These are phyloP conservation scores for Colletotrichum kahawae DNA, from an alignment of 2,329 filamentous ascomycete genomes.

Conservation along the genomic window DNA sequence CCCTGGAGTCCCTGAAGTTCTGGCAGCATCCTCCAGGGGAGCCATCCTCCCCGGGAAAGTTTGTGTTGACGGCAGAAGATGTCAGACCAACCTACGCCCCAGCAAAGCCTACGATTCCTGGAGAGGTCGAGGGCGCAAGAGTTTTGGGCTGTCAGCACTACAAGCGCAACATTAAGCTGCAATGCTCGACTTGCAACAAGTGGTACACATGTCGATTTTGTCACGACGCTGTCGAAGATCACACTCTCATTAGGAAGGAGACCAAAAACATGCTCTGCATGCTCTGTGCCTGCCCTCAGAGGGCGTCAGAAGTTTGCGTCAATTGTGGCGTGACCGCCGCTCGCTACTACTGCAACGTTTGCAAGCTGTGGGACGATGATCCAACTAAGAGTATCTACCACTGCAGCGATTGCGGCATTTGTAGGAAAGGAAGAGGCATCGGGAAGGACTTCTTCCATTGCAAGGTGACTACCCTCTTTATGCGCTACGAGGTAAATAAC, in stretches of 20 bases:
- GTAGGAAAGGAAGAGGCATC: constrained; percentile 85
- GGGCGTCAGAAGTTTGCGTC: constrained; percentile 77
- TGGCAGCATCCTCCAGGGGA: constrained; percentile 59
- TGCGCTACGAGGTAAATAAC: not conserved
- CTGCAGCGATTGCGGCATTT: constrained; percentile 95
- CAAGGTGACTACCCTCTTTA: constrained; percentile 68
- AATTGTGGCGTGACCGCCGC: constrained; percentile 79
- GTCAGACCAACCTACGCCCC: constrained; percentile 71
- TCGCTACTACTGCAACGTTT: constrained; percentile 91
- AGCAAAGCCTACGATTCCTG: constrained; percentile 49
- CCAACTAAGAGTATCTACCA: constrained; percentile 92
- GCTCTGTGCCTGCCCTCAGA: constrained; percentile 86
- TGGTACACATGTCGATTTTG: constrained; percentile 98
- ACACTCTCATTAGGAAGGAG: constrained; percentile 78
- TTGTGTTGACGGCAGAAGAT: constrained; percentile 64
- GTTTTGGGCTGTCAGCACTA: constrained; percentile 87
- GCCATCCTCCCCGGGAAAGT: constrained; percentile 42
- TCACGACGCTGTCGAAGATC: constrained; percentile 83
- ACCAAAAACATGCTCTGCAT: constrained; percentile 98
- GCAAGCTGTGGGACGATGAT: constrained; percentile 97
- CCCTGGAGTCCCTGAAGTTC: constrained; percentile 61
- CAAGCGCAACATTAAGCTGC: constrained; percentile 92
- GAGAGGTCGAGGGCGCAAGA: constrained; percentile 46
- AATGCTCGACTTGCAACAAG: constrained; percentile 85
- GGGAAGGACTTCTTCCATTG: constrained; percentile 99